Base-by-base conservation (phyloP, 768 basidiomycete genomes). In the Atractiella rhizophila region DNA sequence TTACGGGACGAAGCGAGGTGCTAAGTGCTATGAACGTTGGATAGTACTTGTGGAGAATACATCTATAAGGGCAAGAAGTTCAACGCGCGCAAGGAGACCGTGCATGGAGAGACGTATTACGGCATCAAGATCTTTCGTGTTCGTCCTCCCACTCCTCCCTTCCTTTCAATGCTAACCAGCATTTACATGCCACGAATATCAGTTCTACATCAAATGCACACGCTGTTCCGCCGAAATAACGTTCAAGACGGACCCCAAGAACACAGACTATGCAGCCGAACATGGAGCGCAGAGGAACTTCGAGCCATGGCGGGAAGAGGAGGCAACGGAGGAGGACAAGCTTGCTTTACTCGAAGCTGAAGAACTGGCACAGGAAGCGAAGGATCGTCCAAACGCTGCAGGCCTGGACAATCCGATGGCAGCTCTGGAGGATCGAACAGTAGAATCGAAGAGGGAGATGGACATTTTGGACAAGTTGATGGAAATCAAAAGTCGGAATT, bases 21-120 rank as follows among this genome's bases (percentile, higher is more conserved):
- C 4, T 20, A 4, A 9, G 37, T 40, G 23, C 42, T 19, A 4
- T 41, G 15, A 6, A 12, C 33, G 37, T 0, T 3, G 0, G 0
- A n/a, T 25, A 8, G 2, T 15, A 1, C 18, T 5, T 98, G 91
- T 53, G 91, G 86, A 35, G 91, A 98, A 62, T 98, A 96, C 54
- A 78, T 98, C 40, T 88, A 94, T 62, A 94, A 98, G 59, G 91
- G 91, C 35, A 98, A 98, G 66, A 98, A 98, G 61, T 98, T 98
- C 65, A 96, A 98, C 52, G 91, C 91, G 5, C 69, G 88, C 36
- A 96, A 98, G 57, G 91, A 98, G 63, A 96, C 88, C 0, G 91
- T 91, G 8, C 76, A 83, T 1, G 83, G 80, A 0, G 88, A 96
- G 57, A 83, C 91, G 50, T 98, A 98, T 54, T 81, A 80, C 64